Base-by-base conservation (phyloP, 768 basidiomycete species). In the Mycena rosella region DNA sequence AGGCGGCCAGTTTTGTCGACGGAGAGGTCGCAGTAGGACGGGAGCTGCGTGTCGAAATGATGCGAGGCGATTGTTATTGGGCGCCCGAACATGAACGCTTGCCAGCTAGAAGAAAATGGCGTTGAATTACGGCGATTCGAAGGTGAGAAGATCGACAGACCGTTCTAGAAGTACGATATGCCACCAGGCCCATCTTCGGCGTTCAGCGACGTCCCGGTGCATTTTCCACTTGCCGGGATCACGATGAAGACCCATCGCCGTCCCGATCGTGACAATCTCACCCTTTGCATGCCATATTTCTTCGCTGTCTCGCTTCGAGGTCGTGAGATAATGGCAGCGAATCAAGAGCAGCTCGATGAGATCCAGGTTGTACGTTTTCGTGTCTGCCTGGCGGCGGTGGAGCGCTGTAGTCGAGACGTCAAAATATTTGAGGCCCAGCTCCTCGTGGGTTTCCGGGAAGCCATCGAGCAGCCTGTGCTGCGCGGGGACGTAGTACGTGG, bases 131-230 rank as follows among this genome's bases (percentile, higher is more conserved):
- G 54, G 48, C 60, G 52, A 34, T 45, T 42, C 34, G 65, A 64
- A 60, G 61, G 26, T 22, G 48, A 59, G 62, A 69, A 64, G 59
- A 47, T 17, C 59, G 27, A 58, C 87, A 38, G 58, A 91, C 92
- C 93, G 84, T 81, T 95, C 94, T 34, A 94, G 83, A 58, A 93
- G 82, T 40, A 95, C 79, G 67, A 93, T 92, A 78, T 95, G 92
- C 94, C 94, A 95, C 94, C 94, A 95, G 9, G 92, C 92, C 94
- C 94, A 95, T 60, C 94, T 83, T 56, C 94, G 83, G 63, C 94
- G 85, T 76, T 95, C 94, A 38, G 92, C 90, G 13, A 89, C 79
- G 65, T 89, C 89, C 63, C 85, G 84, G 55, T 85, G 87, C 84
- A 93, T 90, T 67, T 86, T 85, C 85, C 89, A 93, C 75, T 89